These are phyloP conservation scores for Pleurotus citrinopileatus DNA, from an alignment of 768 basidiomycete genomes.

Conservation along the genomic window DNA sequence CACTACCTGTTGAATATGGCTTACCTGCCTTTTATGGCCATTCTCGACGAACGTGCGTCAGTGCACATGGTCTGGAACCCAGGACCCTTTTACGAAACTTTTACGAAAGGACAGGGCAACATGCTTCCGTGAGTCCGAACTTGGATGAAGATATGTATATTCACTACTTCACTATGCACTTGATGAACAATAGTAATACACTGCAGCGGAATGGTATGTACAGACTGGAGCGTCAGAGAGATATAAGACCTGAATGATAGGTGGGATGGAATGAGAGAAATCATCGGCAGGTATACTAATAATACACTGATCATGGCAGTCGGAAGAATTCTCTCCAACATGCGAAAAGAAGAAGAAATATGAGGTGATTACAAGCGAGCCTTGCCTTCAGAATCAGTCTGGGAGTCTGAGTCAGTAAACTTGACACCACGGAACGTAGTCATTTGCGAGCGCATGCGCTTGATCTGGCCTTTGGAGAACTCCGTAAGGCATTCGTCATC, in stretches of 20 bases:
- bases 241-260: too few species aligned
- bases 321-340: too few species aligned
- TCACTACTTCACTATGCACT: too few species aligned
- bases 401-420: background rate
- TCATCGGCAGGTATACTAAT: too few species aligned
- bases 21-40: background rate
- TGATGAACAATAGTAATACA: too few species aligned
- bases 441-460: slow-evolving; percentile 39
- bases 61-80: background rate
- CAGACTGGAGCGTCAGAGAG: too few species aligned
- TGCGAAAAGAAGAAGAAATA: too few species aligned
- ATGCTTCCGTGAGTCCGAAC: too few species aligned
- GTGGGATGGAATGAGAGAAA: too few species aligned
- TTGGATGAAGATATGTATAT: background rate
- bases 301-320: too few species aligned
- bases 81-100: background rate
- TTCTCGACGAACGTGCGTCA: slow-evolving; percentile 6
- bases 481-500: slow-evolving; percentile 47
- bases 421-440: slow-evolving; percentile 43
- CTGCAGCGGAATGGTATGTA: too few species aligned
- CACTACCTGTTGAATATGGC: background rate
- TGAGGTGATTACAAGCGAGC: background rate
- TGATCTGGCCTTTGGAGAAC: slow-evolving; percentile 44
- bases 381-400: background rate
- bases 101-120: too few species aligned